Evolutionary conservation across 805 yeast genomes (phyloP).

Genomic region (Wickerhamia fluorescens): DNA sequence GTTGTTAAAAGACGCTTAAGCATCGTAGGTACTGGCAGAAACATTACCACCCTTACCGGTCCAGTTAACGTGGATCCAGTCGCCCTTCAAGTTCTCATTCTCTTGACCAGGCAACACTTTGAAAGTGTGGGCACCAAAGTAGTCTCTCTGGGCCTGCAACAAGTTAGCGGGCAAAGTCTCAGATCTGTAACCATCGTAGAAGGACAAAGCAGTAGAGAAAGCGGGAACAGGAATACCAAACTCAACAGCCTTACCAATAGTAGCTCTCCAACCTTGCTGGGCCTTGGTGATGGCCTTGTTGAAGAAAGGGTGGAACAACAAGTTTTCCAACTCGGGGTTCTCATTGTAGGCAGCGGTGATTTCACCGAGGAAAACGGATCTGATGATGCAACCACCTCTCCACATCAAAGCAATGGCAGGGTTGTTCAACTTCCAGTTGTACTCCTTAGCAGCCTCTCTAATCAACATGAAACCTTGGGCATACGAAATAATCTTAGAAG

Average conservation of each 20-base stretch:
- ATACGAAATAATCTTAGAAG: conserved; percentile 96
- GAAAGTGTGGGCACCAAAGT: conserved; percentile 99
- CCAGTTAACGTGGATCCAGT: conserved; percentile 96
- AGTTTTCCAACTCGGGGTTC: conserved; percentile 89
- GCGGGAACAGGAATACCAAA: conserved; percentile 98
- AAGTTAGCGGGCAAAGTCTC: conserved; percentile 94
- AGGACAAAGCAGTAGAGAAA: conserved; percentile 90
- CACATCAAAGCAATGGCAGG: conserved; percentile 99
- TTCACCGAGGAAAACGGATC: conserved; percentile 97
- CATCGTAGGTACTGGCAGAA: conserved; percentile 90
- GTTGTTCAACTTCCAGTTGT: conserved; percentile 95
- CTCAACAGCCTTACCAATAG: conserved; percentile 68
- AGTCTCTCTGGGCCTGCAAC: conserved; percentile 99
- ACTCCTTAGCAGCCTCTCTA: conserved; percentile 96
- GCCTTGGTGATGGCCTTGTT: conserved; percentile 86
- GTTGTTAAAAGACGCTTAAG: too few species aligned
- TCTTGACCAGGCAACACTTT: conserved; percentile 85
- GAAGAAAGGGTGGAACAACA: conserved; percentile 94
- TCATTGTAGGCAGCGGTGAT: conserved; percentile 94
- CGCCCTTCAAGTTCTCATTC: conserved; percentile 68
- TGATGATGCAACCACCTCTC: conserved; percentile 99
- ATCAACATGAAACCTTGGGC: conserved; percentile 99
- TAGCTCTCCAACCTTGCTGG: conserved; percentile 91
- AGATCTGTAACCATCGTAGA: conserved; percentile 98
- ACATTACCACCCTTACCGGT: conserved; percentile 98